Percentiles rank a stretch among this genome's conserved stretches.
Conservation (phyloP, 2,329 filamentous ascomycete genomes). For the Aspergillus nomiae region DNA sequence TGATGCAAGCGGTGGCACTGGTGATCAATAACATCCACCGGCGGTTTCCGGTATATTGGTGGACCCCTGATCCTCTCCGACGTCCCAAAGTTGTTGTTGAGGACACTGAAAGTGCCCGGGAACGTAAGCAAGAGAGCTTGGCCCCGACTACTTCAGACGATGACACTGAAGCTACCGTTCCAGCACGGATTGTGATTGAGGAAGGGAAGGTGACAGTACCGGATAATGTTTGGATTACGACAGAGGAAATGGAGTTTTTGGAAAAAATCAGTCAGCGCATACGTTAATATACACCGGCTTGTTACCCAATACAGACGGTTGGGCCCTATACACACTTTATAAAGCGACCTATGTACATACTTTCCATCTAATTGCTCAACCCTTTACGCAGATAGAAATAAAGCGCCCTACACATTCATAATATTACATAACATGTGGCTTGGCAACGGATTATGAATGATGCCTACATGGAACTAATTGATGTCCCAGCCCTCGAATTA, state of each 20-base stretch:
- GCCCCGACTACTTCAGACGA: conserved; percentile 25
- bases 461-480: too few relatives aligned
- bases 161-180: conserved; percentile 20
- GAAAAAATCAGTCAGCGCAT: conserved; percentile 37
- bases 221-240: conserved; percentile 35
- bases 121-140: conserved; percentile 19
- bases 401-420: too few relatives aligned
- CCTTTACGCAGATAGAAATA: too few relatives aligned
- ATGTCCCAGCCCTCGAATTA: too few relatives aligned
- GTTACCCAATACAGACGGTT: background rate
- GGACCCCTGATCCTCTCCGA: conserved; percentile 38
- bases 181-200: conserved; percentile 32
- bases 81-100: background rate
- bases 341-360: background rate
- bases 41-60: conserved; percentile 71
- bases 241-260: conserved; percentile 35
- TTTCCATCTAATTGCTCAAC: too few relatives aligned
- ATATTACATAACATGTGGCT: too few relatives aligned
- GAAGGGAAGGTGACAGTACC: conserved; percentile 34
- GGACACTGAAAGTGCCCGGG: conserved; percentile 23
- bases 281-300: conserved; percentile 17
- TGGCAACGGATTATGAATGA: too few relatives aligned
- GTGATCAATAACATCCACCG: conserved; percentile 70
- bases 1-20: conserved; percentile 66
- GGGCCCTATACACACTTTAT: background rate